phyloP scores from a whole-genome alignment of 2,329 filamentous ascomycete species.

The Aaosphaeria pasadenensis region DNA sequence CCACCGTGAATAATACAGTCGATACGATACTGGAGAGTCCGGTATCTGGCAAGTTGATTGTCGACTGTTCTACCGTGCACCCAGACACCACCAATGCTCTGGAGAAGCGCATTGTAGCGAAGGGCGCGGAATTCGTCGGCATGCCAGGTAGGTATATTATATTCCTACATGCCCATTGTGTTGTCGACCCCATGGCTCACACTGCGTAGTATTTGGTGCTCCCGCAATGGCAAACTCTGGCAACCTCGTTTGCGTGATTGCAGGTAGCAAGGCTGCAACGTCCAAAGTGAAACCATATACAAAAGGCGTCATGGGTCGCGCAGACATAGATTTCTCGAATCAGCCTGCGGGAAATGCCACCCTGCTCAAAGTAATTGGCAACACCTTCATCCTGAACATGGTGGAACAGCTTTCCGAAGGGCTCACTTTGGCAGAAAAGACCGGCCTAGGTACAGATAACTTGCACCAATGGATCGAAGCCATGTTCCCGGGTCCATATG shows the following conservation, averaged over 20 bases:
- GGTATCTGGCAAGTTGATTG: conserved; percentile 70
- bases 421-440: conserved; percentile 75
- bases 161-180: not conserved
- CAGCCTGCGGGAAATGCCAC: conserved; percentile 67
- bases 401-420: conserved; percentile 76
- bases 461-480: conserved; percentile 69
- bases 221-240: conserved; percentile 69
- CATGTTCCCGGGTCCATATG: conserved; percentile 74
- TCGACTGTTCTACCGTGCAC: conserved; percentile 86
- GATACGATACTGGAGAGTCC: conserved; percentile 54
- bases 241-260: conserved; percentile 69
- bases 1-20: conserved; percentile 64
- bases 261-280: conserved; percentile 61
- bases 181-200: conserved; percentile 10
- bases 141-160: conserved; percentile 49
- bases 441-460: conserved; percentile 67
- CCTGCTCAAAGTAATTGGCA: conserved; percentile 78
- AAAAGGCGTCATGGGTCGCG: conserved; percentile 67
- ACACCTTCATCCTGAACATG: conserved; percentile 82
- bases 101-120: conserved; percentile 54
- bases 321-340: conserved; percentile 67
- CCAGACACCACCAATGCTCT: conserved; percentile 73
- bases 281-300: conserved; percentile 67
- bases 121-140: conserved; percentile 72
- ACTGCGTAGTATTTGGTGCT: conserved; percentile 62